Base-by-base conservation (phyloP, 371 early-diverging fungal genomes). In the Parasitella parasitica region DNA sequence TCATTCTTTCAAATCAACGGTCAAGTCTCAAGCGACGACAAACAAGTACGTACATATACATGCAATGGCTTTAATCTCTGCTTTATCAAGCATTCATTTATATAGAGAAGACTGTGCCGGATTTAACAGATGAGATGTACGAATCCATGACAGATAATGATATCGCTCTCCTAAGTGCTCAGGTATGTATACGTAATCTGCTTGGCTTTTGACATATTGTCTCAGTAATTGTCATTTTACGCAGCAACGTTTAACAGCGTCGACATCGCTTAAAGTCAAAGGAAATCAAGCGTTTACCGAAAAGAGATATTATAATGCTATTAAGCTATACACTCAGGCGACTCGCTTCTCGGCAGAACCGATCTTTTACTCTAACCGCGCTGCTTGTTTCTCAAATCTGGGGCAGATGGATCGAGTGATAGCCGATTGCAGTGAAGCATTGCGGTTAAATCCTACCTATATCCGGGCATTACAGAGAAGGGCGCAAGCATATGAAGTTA, bases 351-450 rank as follows among this genome's bases (percentile, higher is more conserved):
- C 79, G 57, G 73, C 77, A 16, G 86, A 93, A 68, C 85, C 91
- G 12, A 88, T 96, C 35, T 97, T 86, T 64, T 97, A 91, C 75
- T 92, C 94, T 16, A 99, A 99, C 88, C 92, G 99, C 66, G 94
- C 99, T 11, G 96, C 95, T 22, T 93, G 94, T 75, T 96, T 95
- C 82, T 88, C 88, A 52, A 99, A 99, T 82, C 76, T 98, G 55
- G 86, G 84, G 34, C 67, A 90, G 60, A 78, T 86, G 57, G 87
- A 85, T n/a, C 77, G 86, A 49, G 93, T 89, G 34, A 85, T 90
- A 59, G 83, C 80, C 27, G 90, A 89, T 67, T 85, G 88, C 64
- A 80, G 72, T 39, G 70, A 68, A 46, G 94, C 94, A 0, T 73
- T 94, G 16, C 78, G 84, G 56, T 73, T 86, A 30, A 89, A 91